phyloP scores from a whole-genome alignment of 768 basidiomycete genomes.

The Mrakia hoshinonis region DNA sequence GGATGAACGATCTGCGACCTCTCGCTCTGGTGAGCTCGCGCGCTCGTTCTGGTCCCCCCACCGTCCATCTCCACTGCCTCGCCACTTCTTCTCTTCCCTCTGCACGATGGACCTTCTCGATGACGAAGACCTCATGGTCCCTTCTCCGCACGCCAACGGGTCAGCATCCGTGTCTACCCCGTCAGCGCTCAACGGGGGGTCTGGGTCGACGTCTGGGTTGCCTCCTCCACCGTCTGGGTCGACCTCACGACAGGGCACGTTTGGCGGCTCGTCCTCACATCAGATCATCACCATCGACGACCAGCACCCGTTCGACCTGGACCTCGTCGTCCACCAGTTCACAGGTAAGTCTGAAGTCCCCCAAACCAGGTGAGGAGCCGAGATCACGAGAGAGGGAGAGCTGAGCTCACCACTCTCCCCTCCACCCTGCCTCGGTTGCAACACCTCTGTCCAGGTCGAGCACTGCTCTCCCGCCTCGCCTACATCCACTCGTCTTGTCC shows the following conservation, averaged over 20 bases:
- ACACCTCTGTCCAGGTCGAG: slow-evolving; percentile 52
- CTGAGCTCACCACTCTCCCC: not conserved
- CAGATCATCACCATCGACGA: slow-evolving; percentile 46
- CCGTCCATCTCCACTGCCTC: not conserved
- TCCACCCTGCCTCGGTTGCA: slow-evolving; percentile 7
- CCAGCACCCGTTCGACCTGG: slow-evolving; percentile 78
- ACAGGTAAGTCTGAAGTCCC: slow-evolving; percentile 47
- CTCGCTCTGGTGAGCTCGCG: too few relatives aligned
- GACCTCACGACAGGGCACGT: too few relatives aligned
- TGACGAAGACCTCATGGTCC: not conserved
- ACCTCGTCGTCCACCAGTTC: slow-evolving; percentile 67
- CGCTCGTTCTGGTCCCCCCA: too few relatives aligned
- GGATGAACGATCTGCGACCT: too few relatives aligned
- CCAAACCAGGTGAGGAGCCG: slow-evolving; percentile 10
- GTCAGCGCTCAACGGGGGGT: not conserved
- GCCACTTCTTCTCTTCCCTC: not conserved
- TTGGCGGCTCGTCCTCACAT: not conserved
- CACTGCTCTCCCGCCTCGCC: slow-evolving; percentile 63
- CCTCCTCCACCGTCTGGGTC: not conserved
- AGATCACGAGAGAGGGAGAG: slow-evolving; percentile 11
- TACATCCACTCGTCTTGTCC: slow-evolving; percentile 60
- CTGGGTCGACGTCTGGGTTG: not conserved
- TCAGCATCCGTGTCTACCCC: not conserved
- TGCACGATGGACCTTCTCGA: not conserved
- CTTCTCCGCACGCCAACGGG: not conserved